Base-by-base conservation (phyloP, 768 basidiomycete species). In the Cystobasidium tubakii region DNA sequence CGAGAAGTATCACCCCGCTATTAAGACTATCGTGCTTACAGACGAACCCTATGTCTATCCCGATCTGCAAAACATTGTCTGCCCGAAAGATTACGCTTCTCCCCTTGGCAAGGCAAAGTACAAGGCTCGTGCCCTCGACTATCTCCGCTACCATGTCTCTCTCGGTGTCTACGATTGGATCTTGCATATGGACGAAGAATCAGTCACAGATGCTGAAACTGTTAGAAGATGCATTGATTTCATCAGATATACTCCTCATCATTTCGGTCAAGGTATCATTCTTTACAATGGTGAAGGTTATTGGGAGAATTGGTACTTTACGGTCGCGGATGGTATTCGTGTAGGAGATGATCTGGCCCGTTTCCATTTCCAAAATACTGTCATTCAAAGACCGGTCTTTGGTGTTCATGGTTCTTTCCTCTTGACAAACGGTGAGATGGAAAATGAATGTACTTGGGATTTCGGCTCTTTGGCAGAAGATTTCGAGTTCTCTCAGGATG, bases 101-200 rank as follows among this genome's bases (percentile, higher is more conserved):
- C 79, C 79, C 31, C 76, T 78, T 66, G 79, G 79, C 66, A 79
- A 79, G 75, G 79, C 79, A 63, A 80, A 80, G 77, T 79, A 80
- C 79, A 80, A 80, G 79, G 79, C 79, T 60, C 79, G 79, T 65
- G 79, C 79, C 39, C 78, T 80, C 74, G 79, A 80, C 73, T 79
- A 80, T 76, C 79, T 80, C 79, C 79, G 79, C 33, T 78, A 77
- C 73, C 77, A 78, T 75, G 78, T 80, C 72, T 78, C 77, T 43
- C 79, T 80, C 65, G 78, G 78, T 54, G 78, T 78, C 50, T 80
- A 78, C 67, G 79, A 80, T 66, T 80, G 79, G 79, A 79, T 79
- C 39, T 62, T 80, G 63, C 79, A 80, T 77, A 79, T 78, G 79
- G 79, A 80, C 78, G 79, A 80, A 71, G 79, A 80, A 63, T 80